Base-by-base conservation (phyloP, 805 yeast species). In the Sungouiozyma intestinalis region DNA sequence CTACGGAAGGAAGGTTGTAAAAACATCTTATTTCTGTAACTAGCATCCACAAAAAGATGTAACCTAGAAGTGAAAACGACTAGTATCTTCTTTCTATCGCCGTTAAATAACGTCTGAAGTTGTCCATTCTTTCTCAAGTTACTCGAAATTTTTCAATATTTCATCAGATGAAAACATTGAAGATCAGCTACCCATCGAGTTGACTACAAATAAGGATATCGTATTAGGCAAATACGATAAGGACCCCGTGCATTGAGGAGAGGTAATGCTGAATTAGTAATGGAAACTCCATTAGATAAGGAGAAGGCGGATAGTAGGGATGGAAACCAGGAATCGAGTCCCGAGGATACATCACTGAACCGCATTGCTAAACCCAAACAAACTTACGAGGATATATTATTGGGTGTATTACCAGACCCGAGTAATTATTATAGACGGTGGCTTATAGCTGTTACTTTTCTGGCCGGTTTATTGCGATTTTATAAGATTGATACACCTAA, bases 401-500 rank as follows among this genome's bases (percentile, higher is more conserved):
- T 35, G 6, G 15, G 14, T 6, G 20, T 8, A 16, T 37, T 45
- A n/a, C 65, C 61, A 7, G 60, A 53, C 39, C 42, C 54, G 3
- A 48, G 58, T 38, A 65, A 65, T 46, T 11, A 24, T 7, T 65
- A 70, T 42, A 64, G 66, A 45, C 48, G 71, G 38, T 79, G 78
- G 32, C 74, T 82, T 16, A 53, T 76, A 17, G 42, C 74, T 8
- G 71, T 87, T 52, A 84, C 95, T 0, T 51, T 70, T 0, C 50
- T 79, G 27, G 82, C 94, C 9, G 78, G 86, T 50, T 69, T 69
- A 2, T 69, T 80, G 3, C 66, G 94, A 54, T 80, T 81, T 59
- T 71, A 72, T 48, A 67, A 66, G 45, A 70, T 83, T 42, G 69
- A 77, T 56, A 66, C 64, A 38, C 92, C 92, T 2, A 68, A 70